Evolutionary conservation across 257 asterid genomes (phyloP), one percentile per base, ranked within the genome.

Genomic region (Anisodus tanguticus): DNA sequence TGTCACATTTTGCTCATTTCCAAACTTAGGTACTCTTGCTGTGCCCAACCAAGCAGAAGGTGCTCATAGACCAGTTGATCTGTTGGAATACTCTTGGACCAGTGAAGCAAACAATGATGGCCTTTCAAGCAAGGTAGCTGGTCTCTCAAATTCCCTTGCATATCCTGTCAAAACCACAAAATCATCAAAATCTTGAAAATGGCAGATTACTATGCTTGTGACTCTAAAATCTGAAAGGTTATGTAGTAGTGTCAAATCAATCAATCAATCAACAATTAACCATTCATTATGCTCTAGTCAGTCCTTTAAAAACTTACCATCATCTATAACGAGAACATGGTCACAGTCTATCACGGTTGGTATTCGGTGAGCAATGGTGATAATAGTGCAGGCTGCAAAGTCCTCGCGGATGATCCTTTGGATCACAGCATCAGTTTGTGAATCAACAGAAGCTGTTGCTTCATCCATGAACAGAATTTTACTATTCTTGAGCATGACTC

Each of bases 371-470:
- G 98, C 98, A 16, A 93, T 92, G 16, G 93, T 94, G 67, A 94
- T 88, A 7, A 92, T 87, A 0, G 96, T 94, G 88, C 95, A 94
- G 6, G 88, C 72, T 0, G 83, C 8, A 86, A 94, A 94, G 72
- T 94, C 93, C 19, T 90, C 91, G 0, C 95, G 90, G 54, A 94
- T 91, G 84, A 91, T 90, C 76, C 85, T 87, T 63, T 94, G 95
- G 70, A 94, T 94, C 49, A 87, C 88, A 5, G 84, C 89, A 72
- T 94, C 98, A 2, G 98, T 94, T 31, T 91, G 92, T 2, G 98
- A 91, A 87, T 94, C 97, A 26, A 94, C 95, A 0, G 98, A 94
- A 8, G 98, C 98, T 0, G 98, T 94, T 26, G 98, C 98, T 84
- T 93, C 97, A 57, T 94, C 98, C 93, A 94, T 92, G 81, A 94